These are phyloP conservation scores for Articulospora tetracladia DNA, from an alignment of 495 filamentous ascomycete species.

Conservation along the genomic window DNA sequence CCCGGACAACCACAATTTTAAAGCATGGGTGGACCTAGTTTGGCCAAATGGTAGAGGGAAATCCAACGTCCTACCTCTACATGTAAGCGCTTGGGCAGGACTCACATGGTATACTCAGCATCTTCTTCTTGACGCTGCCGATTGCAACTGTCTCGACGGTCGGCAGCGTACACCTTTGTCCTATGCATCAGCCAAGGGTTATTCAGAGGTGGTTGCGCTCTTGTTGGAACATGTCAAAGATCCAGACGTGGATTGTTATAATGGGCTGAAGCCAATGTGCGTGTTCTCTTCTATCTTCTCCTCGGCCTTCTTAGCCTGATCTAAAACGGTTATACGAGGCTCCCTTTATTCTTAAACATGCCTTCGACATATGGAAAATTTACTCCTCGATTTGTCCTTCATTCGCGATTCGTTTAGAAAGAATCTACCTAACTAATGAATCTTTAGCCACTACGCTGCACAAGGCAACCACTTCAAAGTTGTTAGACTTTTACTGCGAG, in stretches of 20 bases:
- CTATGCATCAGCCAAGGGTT: conserved; percentile 20
- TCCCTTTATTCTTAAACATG: too few relatives aligned
- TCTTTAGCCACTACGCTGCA: conserved; percentile 20
- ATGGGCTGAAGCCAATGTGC: conserved; percentile 23
- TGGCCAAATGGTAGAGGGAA: background rate
- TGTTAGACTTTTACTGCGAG: conserved; percentile 24
- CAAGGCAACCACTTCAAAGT: conserved; percentile 12
- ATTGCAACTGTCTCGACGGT: conserved; percentile 10
- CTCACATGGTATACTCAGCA: background rate
- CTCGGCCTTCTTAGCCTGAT: too few relatives aligned
- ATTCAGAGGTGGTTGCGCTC: conserved; percentile 13
- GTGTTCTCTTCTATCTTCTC: too few relatives aligned
- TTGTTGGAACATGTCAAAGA: conserved; percentile 22
- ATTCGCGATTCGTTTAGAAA: too few relatives aligned
- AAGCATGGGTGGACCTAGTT: conserved; percentile 1
- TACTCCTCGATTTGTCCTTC: too few relatives aligned
- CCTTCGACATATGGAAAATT: too few relatives aligned
- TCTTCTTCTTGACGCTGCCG: background rate
- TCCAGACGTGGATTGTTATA: conserved; percentile 11
- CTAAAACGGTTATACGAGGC: too few relatives aligned
- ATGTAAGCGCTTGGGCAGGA: conserved; percentile 8
- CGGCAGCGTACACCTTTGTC: conserved; percentile 22
- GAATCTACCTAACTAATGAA: background rate
- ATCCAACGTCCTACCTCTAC: background rate
- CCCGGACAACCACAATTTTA: background rate